A percentile compares a stretch with the other conserved stretches of the same genome.
Evolutionary conservation across 2,329 filamentous ascomycete genomes (phyloP).

Genomic region (Metarhizium robertsii): DNA sequence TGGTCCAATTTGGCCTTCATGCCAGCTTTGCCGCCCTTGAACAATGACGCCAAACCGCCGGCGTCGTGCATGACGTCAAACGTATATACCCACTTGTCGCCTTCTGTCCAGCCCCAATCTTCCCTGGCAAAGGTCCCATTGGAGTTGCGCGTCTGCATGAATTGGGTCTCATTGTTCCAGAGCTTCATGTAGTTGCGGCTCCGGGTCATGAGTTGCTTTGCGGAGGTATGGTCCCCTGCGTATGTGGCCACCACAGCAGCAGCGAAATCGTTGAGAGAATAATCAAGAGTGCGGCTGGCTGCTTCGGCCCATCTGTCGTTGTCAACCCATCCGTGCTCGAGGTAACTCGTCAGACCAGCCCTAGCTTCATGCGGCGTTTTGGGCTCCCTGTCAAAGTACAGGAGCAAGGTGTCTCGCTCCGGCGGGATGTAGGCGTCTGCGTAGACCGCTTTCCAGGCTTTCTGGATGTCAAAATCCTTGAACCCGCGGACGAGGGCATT

Average conservation of each 20-base stretch:
- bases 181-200: constrained; percentile 30
- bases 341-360: constrained; percentile 34
- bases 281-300: constrained; percentile 36
- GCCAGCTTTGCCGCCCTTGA: constrained; percentile 22
- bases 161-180: constrained; percentile 32
- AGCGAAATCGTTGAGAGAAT: constrained; percentile 36
- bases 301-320: constrained; percentile 39
- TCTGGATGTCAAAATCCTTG: constrained; percentile 28
- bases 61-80: constrained; percentile 39
- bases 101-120: constrained; percentile 38
- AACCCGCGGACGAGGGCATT: constrained; percentile 35
- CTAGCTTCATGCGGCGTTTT: constrained; percentile 34
- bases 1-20: constrained; percentile 33
- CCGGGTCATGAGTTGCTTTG: constrained; percentile 22
- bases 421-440: constrained; percentile 36
- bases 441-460: constrained; percentile 32
- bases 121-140: constrained; percentile 35
- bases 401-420: constrained; percentile 29
- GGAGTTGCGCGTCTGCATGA: constrained; percentile 37
- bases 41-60: constrained; percentile 29
- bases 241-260: constrained; percentile 29
- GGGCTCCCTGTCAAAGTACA: constrained; percentile 38
- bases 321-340: constrained; percentile 33
- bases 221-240: constrained; percentile 22
- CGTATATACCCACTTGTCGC: constrained; percentile 40